Percentiles rank a stretch among this genome's conserved stretches.
Evolutionary conservation across 2,329 filamentous ascomycete species (phyloP).

Genomic region (Aspergillus spinulosporus): DNA sequence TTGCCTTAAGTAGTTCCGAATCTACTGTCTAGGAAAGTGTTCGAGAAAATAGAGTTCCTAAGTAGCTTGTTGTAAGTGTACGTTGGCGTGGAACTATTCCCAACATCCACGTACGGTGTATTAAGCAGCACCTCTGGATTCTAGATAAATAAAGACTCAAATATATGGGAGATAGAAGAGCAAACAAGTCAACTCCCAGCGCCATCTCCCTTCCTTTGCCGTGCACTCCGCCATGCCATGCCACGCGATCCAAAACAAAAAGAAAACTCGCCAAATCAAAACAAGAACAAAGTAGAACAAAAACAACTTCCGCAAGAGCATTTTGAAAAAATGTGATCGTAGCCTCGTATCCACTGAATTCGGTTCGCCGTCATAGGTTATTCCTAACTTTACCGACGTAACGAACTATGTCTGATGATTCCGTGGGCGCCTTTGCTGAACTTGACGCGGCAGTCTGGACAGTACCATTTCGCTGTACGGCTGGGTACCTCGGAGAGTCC

Average conservation of each 20-base stretch:
- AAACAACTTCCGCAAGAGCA: no score
- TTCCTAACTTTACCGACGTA: slow-evolving; percentile 31
- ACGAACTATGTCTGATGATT: slow-evolving; percentile 38
- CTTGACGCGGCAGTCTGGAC: slow-evolving; percentile 60
- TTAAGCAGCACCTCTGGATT: not conserved
- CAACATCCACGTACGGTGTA: no score
- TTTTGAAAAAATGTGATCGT: not conserved
- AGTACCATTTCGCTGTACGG: slow-evolving; percentile 66
- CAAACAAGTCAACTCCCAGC: slow-evolving; percentile 1
- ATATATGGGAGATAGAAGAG: no score
- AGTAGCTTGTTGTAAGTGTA: no score
- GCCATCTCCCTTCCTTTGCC: slow-evolving; percentile 2
- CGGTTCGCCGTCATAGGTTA: not conserved
- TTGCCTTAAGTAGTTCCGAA: no score
- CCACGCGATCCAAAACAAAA: slow-evolving; percentile 4
- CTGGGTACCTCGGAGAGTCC: slow-evolving; percentile 59
- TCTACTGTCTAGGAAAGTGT: no score
- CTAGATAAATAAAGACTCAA: not conserved
- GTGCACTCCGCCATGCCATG: not conserved
- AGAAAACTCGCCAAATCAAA: not conserved
- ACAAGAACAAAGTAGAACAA: no score
- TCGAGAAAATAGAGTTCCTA: no score
- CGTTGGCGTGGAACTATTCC: no score
- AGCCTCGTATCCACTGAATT: slow-evolving; percentile 21
- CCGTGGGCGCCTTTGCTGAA: slow-evolving; percentile 45